Base-by-base conservation (phyloP, 306 rosid genomes). In the Leucaena leucocephala region DNA sequence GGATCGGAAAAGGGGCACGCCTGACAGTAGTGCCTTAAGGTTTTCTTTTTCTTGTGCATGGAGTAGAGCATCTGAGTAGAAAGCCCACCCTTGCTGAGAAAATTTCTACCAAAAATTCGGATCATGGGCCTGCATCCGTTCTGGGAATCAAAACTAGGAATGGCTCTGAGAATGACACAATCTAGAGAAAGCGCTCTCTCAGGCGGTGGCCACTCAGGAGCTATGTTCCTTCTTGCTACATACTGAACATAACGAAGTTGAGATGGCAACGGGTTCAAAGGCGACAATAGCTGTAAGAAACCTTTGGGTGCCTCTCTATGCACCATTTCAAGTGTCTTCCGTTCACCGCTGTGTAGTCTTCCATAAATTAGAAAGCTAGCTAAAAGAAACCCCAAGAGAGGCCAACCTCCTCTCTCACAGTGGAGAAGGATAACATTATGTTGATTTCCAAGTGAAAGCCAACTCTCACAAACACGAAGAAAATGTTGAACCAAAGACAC, bases 381-480 rank as follows among this genome's bases (percentile, higher is more conserved):
- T 10, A 94, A 87, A 11, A 92, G 91, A 75, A 91, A 92, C 14
- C 97, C 97, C 74, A 94, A 84, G 54, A 92, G 92, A 45, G 98
- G 97, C 98, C 98, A 94, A 59, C 97, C 98, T 34, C 98, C 98
- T 74, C 98, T 90, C 82, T 94, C 98, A 59, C 98, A 92, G 68
- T 94, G 98, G 48, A 94, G 87, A 79, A 95, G 88, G 66, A 95
- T 85, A 68, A 95, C 77, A 75, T 86, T 87, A 65, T 91, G 95
- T 33, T 92, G 92, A 46, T 85, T 87, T 46, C 92, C 88, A 33
- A 83, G 85, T 17, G 84, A 80, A 68, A 95, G 91, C 97, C 98
- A 95, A 73, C 88, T 88, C 77, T 92, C 98, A 61, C 94, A 95
- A 59, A 88, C 90, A 27, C 97, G 90, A 71, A 95, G 98, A 78